Evolutionary conservation across 176 grass and related monocot species (phyloP).

Genomic region (Stipa capillata): DNA sequence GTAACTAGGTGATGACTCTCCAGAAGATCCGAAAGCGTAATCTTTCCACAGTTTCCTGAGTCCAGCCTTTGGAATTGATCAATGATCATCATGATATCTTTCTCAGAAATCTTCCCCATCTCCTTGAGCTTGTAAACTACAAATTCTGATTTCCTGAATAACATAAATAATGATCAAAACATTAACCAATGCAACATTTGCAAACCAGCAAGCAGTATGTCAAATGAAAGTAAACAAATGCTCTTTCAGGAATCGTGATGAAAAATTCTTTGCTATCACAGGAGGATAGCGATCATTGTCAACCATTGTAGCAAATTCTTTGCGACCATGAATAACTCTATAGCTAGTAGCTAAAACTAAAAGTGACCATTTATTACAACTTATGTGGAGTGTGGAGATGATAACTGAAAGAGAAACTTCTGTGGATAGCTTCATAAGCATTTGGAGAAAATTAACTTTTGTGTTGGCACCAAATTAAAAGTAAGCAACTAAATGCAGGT

Average conservation of each 20-base stretch:
- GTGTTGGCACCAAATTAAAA: neutral
- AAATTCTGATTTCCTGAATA: conserved; percentile 90
- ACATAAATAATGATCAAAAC: neutral
- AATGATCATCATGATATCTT: conserved; percentile 65
- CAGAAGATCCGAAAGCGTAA: conserved; percentile 79
- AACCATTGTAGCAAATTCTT: neutral
- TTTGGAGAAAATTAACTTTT: neutral
- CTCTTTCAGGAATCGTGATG: neutral
- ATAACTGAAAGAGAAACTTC: neutral
- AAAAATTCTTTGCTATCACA: neutral
- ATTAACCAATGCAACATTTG: neutral
- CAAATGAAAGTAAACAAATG: neutral
- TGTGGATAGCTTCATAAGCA: neutral
- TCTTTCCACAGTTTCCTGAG: conserved; percentile 72
- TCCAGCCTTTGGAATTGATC: conserved; percentile 86
- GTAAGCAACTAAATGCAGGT: neutral
- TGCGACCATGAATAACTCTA: neutral
- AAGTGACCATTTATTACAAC: neutral
- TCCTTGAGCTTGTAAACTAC: conserved; percentile 91
- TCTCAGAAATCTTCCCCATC: conserved; percentile 83
- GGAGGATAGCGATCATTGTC: conserved; percentile 15
- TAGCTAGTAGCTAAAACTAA: neutral
- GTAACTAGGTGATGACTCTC: conserved; percentile 48
- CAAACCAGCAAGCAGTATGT: neutral
- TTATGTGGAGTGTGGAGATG: neutral